phyloP scores from a whole-genome alignment of 345 rosid species.

The Acer saccharum region DNA sequence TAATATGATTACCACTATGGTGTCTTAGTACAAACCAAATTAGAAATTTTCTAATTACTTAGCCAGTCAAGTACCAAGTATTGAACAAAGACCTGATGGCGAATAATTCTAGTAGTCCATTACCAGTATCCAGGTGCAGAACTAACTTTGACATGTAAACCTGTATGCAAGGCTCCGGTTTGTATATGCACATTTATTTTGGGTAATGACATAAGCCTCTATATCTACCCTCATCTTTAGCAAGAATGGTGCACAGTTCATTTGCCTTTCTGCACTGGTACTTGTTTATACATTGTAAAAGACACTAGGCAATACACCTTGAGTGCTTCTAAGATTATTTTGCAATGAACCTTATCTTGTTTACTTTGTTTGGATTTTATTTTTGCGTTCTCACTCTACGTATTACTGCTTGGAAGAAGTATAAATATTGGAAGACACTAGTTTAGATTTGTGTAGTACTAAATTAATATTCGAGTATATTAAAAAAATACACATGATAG shows the following conservation, averaged over 20 bases:
- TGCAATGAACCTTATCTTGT: neutral
- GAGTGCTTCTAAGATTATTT: neutral
- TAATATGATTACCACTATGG: neutral
- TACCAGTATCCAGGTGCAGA: neutral
- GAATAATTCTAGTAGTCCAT: neutral
- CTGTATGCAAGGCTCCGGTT: neutral
- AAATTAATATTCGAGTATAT: neutral
- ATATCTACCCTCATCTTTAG: neutral
- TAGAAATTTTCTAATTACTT: neutral
- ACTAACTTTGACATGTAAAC: neutral
- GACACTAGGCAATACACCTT: neutral
- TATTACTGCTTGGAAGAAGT: neutral
- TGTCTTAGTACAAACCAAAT: constrained; percentile 3
- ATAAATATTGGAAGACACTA: neutral
- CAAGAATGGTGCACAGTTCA: neutral
- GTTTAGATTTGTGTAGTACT: neutral
- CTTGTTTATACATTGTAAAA: neutral
- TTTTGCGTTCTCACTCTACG: neutral
- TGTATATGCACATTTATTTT: neutral
- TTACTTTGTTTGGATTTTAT: neutral
- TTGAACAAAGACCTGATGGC: neutral
- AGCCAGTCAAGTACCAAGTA: neutral
- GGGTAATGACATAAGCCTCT: neutral
- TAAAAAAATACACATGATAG: neutral
- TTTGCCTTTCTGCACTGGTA: neutral